Base-by-base conservation (phyloP, 1,284 basidiomycete genomes). In the Malassezia japonica region DNA sequence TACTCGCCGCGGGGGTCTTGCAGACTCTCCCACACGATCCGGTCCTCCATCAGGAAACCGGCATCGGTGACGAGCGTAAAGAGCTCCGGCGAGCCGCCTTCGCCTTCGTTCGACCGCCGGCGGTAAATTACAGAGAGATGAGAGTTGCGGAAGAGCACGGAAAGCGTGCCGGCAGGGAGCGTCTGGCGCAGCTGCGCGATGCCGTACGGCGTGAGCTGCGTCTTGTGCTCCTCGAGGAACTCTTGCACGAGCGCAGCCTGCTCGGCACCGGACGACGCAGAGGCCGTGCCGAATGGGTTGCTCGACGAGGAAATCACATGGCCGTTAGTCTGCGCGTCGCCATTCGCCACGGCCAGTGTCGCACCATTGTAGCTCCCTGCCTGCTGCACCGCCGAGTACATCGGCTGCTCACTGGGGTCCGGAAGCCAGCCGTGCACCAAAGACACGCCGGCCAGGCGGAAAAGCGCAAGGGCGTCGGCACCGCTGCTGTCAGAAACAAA, bases 341-440 rank as follows among this genome's bases (percentile, higher is more conserved):
- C 86, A 40, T 83, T 83, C 0, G 82, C 87, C 42, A 89, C 82
- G 18, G 82, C 72, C 44, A 80, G 82, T 1, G 85, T 80, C 0
- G 85, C 82, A 15, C 74, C 79, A 46, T 76, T 75, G 57, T 76
- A 76, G 59, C 74, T 72, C 38, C 61, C 59, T 76, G 75, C 12
- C 77, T 75, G 28, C 75, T 68, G 35, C 7, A 89, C 70, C 0
- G 81, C 80, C 1, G 67, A 63, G 21, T 79, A 80, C 0, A 65
- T 67, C 62, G 86, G 84, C 0, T 76, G 71, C 42, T 81, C 81
- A 0, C 79, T 77, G 0, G 83, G 82, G 62, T 92, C 86, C 7
- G 84, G 84, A n/a, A 92, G 78, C 89, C 89, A 92, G 1, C 89
- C 89, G 59, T 92, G 88, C 0, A 89, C 81, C 40, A 92, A 81